Evolutionary conservation across 164 flowering plant genomes (phyloP).

Genomic region (Vitis rupestris): DNA sequence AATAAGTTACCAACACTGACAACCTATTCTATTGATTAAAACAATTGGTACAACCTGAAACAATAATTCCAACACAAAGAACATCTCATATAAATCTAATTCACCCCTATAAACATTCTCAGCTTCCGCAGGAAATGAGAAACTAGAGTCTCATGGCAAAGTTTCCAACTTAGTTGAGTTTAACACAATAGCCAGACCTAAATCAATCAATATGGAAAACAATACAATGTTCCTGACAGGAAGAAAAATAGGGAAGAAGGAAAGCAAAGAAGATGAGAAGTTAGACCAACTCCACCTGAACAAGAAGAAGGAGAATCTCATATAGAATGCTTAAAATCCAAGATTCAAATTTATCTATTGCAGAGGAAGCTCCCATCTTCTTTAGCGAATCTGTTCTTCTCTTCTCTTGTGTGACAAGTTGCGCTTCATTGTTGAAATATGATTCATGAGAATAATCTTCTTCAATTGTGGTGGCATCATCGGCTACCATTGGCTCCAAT

Average conservation of each 20-base stretch:
- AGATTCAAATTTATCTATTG: constrained; percentile 74
- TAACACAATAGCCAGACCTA: no score
- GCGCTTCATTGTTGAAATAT: constrained; percentile 48
- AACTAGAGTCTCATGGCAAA: no score
- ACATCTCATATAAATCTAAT: no score
- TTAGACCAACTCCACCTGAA: constrained; percentile 59
- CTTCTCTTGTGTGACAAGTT: constrained; percentile 32
- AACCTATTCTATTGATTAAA: no score
- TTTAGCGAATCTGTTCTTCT: constrained; percentile 36
- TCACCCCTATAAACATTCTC: no score
- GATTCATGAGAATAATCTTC: constrained; percentile 70
- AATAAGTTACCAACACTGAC: no score
- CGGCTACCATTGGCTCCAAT: constrained; percentile 75
- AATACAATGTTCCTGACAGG: background rate
- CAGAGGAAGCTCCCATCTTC: constrained; percentile 40
- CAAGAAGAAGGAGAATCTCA: constrained; percentile 90
- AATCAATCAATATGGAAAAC: background rate
- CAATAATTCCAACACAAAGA: no score
- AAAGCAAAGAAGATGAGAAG: background rate
- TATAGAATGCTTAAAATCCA: constrained; percentile 87
- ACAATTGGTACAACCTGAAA: no score
- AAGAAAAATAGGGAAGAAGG: background rate
- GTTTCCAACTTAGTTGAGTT: no score
- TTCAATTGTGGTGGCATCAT: constrained; percentile 64
- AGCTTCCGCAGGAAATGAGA: no score